Evolutionary conservation across 2,329 filamentous ascomycete genomes (phyloP), one percentile per base, ranked within the genome.

Genomic region (Fusarium proliferatum): DNA sequence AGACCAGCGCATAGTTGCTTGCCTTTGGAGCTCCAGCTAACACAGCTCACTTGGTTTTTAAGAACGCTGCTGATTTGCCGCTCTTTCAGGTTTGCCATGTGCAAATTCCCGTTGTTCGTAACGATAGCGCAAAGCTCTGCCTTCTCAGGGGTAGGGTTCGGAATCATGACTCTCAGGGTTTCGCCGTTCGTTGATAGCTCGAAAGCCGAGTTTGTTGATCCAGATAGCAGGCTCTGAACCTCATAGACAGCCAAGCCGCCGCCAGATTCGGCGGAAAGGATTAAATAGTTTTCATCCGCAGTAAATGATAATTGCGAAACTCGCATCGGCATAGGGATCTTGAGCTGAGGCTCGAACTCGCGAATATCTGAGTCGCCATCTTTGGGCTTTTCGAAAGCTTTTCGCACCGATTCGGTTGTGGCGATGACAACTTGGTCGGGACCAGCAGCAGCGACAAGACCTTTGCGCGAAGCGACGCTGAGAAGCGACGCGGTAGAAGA

Each of bases 1-100:
- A 96, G 86, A 21, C 97, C 96, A 74, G 94, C 95, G 49, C 97
- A 92, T 48, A 99, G 86, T 80, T 98, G 96, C 81, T 97, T 99
- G 52, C 96, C 96, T 80, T 92, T 94, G 69, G 90, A 92, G 81
- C 96, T 99, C 96, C 97, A 99, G 63, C 93, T 92, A 10, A 94
- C 88, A 78, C 93, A 96, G 79, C 92, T 95, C 34, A 97, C 95
- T 53, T 93, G 91, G 34, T 88, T 86, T 78, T 92, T 94, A 72
- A 97, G 85, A 2, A 77, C 85, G 72, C 84, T 88, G 39, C 93
- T 94, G 72, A 90, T 90, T 26, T 86, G 86, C 55, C 88, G 87
- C 42, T 91, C 88, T 77, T 92, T 91, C 67, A 99, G 82, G 80
- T 97, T 94, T 12, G 94, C 93, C 82, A 99, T 90, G 80, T 95